Percentiles rank a stretch among this genome's conserved stretches.
Evolutionary conservation across 768 basidiomycete species (phyloP).

Genomic region (Lactarius deliciosus): DNA sequence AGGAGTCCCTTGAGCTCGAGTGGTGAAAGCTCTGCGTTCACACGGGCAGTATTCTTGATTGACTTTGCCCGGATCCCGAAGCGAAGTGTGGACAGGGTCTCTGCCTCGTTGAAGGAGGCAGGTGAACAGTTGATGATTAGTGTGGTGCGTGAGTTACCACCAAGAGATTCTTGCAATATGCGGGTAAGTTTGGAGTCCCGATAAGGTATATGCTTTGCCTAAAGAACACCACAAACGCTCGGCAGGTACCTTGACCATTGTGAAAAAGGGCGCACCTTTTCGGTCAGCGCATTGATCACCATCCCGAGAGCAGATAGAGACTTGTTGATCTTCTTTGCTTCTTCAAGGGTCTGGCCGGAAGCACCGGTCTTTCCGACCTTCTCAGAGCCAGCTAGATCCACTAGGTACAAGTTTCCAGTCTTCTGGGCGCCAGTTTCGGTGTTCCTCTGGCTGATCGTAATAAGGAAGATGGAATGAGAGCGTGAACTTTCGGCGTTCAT

Average conservation of each 20-base stretch:
- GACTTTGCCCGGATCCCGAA: constrained; percentile 99
- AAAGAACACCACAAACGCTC: constrained; percentile 68
- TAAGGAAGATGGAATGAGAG: constrained; percentile 98
- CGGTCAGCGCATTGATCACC: constrained; percentile 99
- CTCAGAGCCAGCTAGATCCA: constrained; percentile 97
- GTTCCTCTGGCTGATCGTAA: constrained; percentile 95
- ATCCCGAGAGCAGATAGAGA: constrained; percentile 95
- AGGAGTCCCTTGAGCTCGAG: constrained; percentile 92
- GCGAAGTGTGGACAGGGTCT: constrained; percentile 94
- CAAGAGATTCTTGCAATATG: constrained; percentile 97
- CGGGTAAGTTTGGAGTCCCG: constrained; percentile 99
- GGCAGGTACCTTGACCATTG: constrained; percentile 97
- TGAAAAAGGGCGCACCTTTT: constrained; percentile 64
- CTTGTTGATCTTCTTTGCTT: constrained; percentile 99
- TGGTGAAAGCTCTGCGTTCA: constrained; percentile 97
- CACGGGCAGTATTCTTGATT: constrained; percentile 99
- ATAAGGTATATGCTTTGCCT: constrained; percentile 97
- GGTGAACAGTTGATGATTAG: constrained; percentile 99
- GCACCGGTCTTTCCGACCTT: constrained; percentile 99
- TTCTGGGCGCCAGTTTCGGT: constrained; percentile 95
- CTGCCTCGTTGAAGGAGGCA: constrained; percentile 93
- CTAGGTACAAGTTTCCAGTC: constrained; percentile 94
- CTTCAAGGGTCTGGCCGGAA: constrained; percentile 97
- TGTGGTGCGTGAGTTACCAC: constrained; percentile 92
- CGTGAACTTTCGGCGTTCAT: constrained; percentile 99